Base-by-base conservation (phyloP, 331 rosid species). In the Stylosanthes scabra region DNA sequence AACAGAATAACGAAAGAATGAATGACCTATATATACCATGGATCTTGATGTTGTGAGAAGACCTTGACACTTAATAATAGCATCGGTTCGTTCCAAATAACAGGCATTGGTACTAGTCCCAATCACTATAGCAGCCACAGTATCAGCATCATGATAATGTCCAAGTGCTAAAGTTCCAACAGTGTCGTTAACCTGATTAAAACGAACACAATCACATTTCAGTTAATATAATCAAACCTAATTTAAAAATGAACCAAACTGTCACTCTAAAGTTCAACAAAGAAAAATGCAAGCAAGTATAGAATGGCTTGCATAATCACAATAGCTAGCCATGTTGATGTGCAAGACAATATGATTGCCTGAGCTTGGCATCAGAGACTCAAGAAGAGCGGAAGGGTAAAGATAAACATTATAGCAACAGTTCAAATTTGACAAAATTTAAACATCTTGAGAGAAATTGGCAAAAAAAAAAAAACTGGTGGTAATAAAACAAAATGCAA, bases 31-130 rank as follows among this genome's bases (percentile, higher is more conserved):
- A 91, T 59, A 74, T 87, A 91, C 97, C 97, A 91, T 91, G 84
- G 76, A 68, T 68, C 91, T 91, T 41, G 96, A 82, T 62, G 86
- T 78, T 68, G 91, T 89, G 42, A 80, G 85, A 66, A 89, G 93
- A 68, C 96, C 96, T 72, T 89, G 97, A 79, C 84, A 77, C 78
- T 91, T 91, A 70, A 91, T 87, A 70, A 91, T 89, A 45, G 93
- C 93, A 83, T 91, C 97, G 57, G 86, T 72, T 41, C 96, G 89
- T 72, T 91, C 97, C 79, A 87, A 74, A 71, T 91, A 91, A 79
- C 93, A 91, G 75, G 97, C 97, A 89, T 91, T 91, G 41, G 97
- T 91, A 68, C 97, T 96, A 0, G 96, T 89, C 71, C 96, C 97
- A 67, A 91, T 70, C 71, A 87, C 81, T 77, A 91, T 83, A 29